phyloP scores from a whole-genome alignment of 1,284 basidiomycete species.

The Melampsora larici-populina region DNA sequence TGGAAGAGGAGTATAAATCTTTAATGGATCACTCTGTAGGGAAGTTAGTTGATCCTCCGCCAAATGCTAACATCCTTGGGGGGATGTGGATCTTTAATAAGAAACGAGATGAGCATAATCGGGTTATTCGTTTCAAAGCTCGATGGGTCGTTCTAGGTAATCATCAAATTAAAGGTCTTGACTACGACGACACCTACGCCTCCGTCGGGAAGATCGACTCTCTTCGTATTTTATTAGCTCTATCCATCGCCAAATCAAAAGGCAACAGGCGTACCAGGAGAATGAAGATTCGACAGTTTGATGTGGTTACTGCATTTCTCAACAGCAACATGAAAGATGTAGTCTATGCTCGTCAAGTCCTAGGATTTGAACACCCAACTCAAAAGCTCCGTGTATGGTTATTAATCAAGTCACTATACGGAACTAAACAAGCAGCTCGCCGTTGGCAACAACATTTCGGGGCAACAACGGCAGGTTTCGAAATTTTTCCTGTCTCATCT shows the following conservation, averaged over 20 bases:
- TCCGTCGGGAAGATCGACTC: not conserved
- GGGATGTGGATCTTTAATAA: conserved; percentile 22
- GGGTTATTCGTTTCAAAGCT: conserved; percentile 13
- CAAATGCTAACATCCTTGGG: conserved; percentile 26
- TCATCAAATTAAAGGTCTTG: too few relatives aligned
- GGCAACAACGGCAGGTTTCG: not conserved
- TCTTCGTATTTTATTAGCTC: not conserved
- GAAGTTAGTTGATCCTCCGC: too few relatives aligned
- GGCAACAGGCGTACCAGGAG: too few relatives aligned
- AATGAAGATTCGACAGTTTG: not conserved
- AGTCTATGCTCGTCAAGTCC: not conserved
- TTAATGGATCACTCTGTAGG: too few relatives aligned
- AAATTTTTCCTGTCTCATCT: not conserved
- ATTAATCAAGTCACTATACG: not conserved
- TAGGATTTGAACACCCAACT: not conserved
- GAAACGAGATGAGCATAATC: conserved; percentile 22
- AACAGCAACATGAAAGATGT: not conserved
- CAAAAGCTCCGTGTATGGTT: not conserved
- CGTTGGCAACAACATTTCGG: too few relatives aligned
- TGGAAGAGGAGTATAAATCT: not conserved
- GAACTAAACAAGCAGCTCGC: not conserved
- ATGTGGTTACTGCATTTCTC: not conserved
- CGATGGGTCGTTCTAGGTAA: conserved; percentile 19
- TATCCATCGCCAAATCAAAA: not conserved
- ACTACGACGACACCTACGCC: conserved; percentile 2